A percentile compares a stretch with the other conserved stretches of the same genome.
Evolutionary conservation across 1,284 basidiomycete genomes (phyloP).

Genomic region (Caloboletus firmus): DNA sequence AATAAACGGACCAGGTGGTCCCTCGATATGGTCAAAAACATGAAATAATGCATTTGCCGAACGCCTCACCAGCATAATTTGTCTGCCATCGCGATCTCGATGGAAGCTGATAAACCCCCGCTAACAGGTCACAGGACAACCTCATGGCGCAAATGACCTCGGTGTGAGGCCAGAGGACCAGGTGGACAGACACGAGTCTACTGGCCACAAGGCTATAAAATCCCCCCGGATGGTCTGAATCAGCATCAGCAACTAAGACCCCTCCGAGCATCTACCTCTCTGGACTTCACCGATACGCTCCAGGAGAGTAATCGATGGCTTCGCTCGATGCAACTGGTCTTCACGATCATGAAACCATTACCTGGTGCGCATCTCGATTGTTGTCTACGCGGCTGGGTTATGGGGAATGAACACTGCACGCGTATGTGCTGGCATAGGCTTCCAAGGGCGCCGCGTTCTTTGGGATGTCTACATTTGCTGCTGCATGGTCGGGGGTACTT

Average conservation of each 20-base stretch:
- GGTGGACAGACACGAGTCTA: slow-evolving; percentile 19
- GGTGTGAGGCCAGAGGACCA: slow-evolving; percentile 54
- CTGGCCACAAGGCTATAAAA: slow-evolving; percentile 28
- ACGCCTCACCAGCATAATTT: slow-evolving; percentile 24
- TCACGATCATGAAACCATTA: not conserved
- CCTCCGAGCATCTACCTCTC: slow-evolving; percentile 8
- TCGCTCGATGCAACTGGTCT: not conserved
- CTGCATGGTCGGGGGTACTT: slow-evolving; percentile 39
- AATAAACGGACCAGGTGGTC: slow-evolving; percentile 25
- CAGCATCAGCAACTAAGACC: slow-evolving; percentile 13
- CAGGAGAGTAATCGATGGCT: not conserved
- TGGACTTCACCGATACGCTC: not conserved
- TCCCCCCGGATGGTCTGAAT: slow-evolving; percentile 14
- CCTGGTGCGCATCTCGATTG: slow-evolving; percentile 19
- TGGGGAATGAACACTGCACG: slow-evolving; percentile 11
- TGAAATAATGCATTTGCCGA: slow-evolving; percentile 27
- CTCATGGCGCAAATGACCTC: slow-evolving; percentile 87
- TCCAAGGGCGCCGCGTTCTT: slow-evolving; percentile 20
- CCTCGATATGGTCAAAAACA: slow-evolving; percentile 33
- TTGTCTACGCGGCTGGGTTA: slow-evolving; percentile 18
- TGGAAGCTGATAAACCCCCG: slow-evolving; percentile 25
- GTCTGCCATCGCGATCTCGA: slow-evolving; percentile 30
- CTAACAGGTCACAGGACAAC: slow-evolving; percentile 20
- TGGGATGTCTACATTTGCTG: slow-evolving; percentile 28
- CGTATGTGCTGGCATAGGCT: not conserved